Conservation (phyloP, 768 basidiomycete species). For the Wakefieldia striispora region DNA sequence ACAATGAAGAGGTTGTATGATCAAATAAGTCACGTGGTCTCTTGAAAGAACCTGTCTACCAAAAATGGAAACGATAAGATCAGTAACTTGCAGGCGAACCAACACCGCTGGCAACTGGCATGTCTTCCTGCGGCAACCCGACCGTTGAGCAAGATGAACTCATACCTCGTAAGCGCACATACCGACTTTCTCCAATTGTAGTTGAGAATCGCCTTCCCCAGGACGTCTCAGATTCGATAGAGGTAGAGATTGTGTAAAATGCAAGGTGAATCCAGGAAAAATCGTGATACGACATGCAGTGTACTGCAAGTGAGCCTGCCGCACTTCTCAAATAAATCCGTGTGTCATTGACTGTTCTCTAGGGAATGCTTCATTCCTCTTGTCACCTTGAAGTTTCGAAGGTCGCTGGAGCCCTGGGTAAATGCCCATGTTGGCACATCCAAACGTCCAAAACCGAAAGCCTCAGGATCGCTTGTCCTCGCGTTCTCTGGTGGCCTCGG, state of each 20-base stretch:
- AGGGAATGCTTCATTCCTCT: conserved; percentile 70
- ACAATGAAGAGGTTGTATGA: too few species aligned
- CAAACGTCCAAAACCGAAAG: conserved; percentile 58
- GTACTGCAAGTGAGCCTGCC: conserved; percentile 70
- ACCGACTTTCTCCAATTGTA: background rate
- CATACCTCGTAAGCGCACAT: conserved; percentile 58
- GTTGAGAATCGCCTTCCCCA: conserved; percentile 25
- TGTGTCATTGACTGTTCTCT: background rate
- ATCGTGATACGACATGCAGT: conserved; percentile 77
- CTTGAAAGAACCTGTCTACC: background rate
- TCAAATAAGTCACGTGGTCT: too few species aligned
- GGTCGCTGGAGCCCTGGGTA: conserved; percentile 60
- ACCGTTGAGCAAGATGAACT: conserved; percentile 54
- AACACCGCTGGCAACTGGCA: conserved; percentile 9
- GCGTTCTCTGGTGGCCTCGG: conserved; percentile 80
- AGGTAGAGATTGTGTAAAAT: conserved; percentile 68
- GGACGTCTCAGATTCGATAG: conserved; percentile 68
- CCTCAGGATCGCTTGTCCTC: conserved; percentile 64
- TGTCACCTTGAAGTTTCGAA: conserved; percentile 60
- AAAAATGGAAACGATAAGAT: conserved; percentile 12
- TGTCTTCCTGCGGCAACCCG: conserved; percentile 64
- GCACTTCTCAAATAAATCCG: conserved; percentile 9
- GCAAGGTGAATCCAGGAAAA: conserved; percentile 62
- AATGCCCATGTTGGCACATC: conserved; percentile 55
- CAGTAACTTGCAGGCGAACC: background rate